Conservation (phyloP, 352 stramenopile genomes). For the Elongisporangium undulatum region DNA sequence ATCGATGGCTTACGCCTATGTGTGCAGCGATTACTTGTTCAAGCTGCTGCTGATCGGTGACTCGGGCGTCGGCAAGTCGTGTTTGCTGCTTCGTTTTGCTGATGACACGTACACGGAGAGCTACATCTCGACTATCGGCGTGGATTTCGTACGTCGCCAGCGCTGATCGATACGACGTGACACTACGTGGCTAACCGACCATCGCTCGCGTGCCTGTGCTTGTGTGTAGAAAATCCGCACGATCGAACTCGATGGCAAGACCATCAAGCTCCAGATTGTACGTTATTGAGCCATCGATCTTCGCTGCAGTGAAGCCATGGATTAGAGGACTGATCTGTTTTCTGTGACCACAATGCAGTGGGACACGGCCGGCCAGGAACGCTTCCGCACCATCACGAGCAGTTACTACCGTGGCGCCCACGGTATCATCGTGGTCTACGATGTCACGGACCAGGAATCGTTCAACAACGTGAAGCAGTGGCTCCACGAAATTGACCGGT, state of each 20-base stretch:
- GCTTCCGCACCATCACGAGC: conserved; percentile 99
- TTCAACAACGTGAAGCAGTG: conserved; percentile 99
- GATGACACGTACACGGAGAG: conserved; percentile 99
- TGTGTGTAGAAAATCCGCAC: conserved; percentile 96
- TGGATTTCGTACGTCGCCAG: conserved; percentile 96
- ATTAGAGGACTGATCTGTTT: background rate
- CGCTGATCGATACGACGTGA: background rate
- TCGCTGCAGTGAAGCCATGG: background rate
- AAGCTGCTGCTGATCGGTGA: conserved; percentile 98
- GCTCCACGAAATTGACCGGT: conserved; percentile 92
- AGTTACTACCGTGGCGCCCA: conserved; percentile 99
- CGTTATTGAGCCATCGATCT: conserved; percentile 2
- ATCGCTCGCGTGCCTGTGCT: too few relatives aligned
- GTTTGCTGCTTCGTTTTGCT: conserved; percentile 98
- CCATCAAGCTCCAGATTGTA: conserved; percentile 99
- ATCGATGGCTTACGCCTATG: conserved; percentile 8
- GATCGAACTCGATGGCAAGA: conserved; percentile 99
- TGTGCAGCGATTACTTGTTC: conserved; percentile 96
- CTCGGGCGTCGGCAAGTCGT: conserved; percentile 98
- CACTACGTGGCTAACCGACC: too few relatives aligned
- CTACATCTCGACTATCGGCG: conserved; percentile 99
- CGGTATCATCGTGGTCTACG: conserved; percentile 99
- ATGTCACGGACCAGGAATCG: conserved; percentile 97
- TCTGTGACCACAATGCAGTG: conserved; percentile 57
- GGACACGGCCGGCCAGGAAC: conserved; percentile 99